These are phyloP conservation scores for Penicillium hesseltinei DNA, from an alignment of 2,329 filamentous ascomycete species.

Conservation along the genomic window DNA sequence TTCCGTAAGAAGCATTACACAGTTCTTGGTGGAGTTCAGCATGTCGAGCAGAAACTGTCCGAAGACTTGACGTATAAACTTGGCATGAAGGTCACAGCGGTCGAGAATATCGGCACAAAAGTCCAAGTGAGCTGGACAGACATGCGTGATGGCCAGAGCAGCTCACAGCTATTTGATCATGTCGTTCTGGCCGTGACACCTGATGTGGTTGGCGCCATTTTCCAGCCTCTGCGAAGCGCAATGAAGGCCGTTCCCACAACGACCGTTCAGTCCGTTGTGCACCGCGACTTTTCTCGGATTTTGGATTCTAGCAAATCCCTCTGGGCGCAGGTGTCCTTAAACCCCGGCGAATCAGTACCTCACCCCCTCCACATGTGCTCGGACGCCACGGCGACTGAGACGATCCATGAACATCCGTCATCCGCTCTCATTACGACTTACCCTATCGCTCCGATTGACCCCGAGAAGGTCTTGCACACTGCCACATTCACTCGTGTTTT, in stretches of 20 bases:
- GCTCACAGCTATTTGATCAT: constrained; percentile 47
- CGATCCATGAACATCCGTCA: constrained; percentile 9
- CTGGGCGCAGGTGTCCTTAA: constrained; percentile 1
- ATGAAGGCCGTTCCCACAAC: constrained; percentile 31
- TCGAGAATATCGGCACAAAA: constrained; percentile 18
- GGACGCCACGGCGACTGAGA: constrained; percentile 1
- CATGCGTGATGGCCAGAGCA: constrained; percentile 15
- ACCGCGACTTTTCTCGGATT: constrained; percentile 31
- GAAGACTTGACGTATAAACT: constrained; percentile 46
- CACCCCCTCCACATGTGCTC: constrained; percentile 10
- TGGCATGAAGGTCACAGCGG: constrained; percentile 25
- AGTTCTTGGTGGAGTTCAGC: constrained; percentile 50
- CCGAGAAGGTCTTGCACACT: constrained; percentile 6
- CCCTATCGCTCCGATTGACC: constrained; percentile 4
- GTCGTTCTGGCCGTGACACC: constrained; percentile 57
- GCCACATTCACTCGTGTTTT: constrained; percentile 13
- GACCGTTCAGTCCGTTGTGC: constrained; percentile 41
- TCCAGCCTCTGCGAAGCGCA: constrained; percentile 38
- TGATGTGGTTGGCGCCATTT: constrained; percentile 50
- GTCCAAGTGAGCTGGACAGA: constrained; percentile 23
- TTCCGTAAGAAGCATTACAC: constrained; percentile 52
- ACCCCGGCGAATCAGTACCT: background rate
- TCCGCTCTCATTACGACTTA: constrained; percentile 8
- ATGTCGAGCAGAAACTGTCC: constrained; percentile 50
- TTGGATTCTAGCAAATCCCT: constrained; percentile 6